Conservation (phyloP, 1,284 basidiomycete species). For the Mycena citricolor region DNA sequence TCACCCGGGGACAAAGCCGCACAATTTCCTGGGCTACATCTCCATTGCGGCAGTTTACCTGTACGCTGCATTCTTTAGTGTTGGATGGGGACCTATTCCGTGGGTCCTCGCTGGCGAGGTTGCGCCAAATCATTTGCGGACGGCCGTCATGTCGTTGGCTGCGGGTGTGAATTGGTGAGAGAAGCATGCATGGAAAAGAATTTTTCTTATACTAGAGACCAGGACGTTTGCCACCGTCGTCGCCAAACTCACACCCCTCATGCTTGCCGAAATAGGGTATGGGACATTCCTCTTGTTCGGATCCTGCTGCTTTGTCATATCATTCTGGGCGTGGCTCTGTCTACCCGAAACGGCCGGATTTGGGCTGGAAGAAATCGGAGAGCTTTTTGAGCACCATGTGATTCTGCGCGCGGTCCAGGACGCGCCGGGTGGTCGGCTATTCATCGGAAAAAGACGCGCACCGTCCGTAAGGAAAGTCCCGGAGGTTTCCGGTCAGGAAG, state of each 20-base stretch:
- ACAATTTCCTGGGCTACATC: constrained; percentile 47
- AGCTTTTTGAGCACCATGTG: constrained; percentile 44
- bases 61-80: constrained; percentile 46
- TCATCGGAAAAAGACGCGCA: constrained; percentile 36
- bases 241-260: constrained; percentile 50
- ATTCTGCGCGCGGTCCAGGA: constrained; percentile 43
- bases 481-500: too few relatives aligned
- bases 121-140: constrained; percentile 48
- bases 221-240: constrained; percentile 49
- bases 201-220: too few relatives aligned
- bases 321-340: constrained; percentile 43
- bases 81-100: constrained; percentile 42
- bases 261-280: constrained; percentile 48
- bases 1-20: constrained; percentile 41
- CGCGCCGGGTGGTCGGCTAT: constrained; percentile 44
- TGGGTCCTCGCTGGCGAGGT: constrained; percentile 52
- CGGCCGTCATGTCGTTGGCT: constrained; percentile 44
- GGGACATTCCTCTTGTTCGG: constrained; percentile 56
- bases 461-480: constrained; percentile 23
- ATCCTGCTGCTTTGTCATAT: constrained; percentile 44
- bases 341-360: constrained; percentile 49
- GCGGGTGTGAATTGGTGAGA: constrained; percentile 28
- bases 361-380: constrained; percentile 47
- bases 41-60: constrained; percentile 49
- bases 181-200: too few relatives aligned